Percentiles rank a stretch among this genome's conserved stretches.
Conservation (phyloP, 306 rosid genomes). For the Cajanus cajan region DNA sequence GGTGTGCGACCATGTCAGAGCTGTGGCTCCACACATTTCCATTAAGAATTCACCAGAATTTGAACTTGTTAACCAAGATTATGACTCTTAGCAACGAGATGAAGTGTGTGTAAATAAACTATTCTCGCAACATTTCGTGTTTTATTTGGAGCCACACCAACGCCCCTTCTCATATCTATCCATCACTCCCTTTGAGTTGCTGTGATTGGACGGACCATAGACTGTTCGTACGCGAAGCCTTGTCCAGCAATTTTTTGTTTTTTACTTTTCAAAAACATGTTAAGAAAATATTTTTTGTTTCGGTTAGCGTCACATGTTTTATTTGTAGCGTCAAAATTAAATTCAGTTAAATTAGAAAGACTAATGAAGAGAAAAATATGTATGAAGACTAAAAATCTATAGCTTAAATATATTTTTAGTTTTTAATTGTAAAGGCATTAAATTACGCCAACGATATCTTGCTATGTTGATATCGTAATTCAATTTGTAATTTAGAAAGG, state of each 20-base stretch:
- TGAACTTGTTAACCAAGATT: too few relatives aligned
- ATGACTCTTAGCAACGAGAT: neutral
- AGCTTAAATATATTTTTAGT: too few relatives aligned
- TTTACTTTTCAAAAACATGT: neutral
- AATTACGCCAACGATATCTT: too few relatives aligned
- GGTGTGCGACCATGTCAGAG: constrained; percentile 61
- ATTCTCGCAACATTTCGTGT: constrained; percentile 28
- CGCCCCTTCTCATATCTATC: constrained; percentile 37
- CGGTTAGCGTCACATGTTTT: too few relatives aligned
- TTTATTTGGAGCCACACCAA: constrained; percentile 61
- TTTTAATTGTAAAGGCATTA: too few relatives aligned
- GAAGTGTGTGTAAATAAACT: neutral
- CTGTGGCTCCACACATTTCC: constrained; percentile 53
- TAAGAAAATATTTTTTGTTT: too few relatives aligned
- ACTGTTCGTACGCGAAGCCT: neutral
- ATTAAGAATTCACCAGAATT: neutral
- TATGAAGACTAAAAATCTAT: too few relatives aligned
- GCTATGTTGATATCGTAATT: neutral
- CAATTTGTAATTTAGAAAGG: neutral
- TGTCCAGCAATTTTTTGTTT: neutral
- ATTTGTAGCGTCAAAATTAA: too few relatives aligned
- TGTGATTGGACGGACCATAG: constrained; percentile 8
- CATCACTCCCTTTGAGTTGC: constrained; percentile 1
- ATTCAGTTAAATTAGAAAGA: too few relatives aligned
- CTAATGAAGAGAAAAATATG: too few relatives aligned